Base-by-base conservation (phyloP, 768 basidiomycete species). In the Mycena alexandri region DNA sequence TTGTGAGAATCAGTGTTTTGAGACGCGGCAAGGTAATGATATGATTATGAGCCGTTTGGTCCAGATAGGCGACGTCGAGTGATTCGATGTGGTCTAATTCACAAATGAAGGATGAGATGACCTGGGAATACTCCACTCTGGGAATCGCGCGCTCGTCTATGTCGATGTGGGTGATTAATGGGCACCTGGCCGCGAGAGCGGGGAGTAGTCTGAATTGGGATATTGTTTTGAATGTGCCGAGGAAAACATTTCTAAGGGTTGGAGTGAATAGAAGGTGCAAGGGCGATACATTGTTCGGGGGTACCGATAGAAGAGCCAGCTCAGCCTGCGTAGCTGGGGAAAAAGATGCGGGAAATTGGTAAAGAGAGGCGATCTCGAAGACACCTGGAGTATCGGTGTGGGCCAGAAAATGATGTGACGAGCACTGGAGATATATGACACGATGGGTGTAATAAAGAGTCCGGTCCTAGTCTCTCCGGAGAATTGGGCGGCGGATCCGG, bases 151-250 rank as follows among this genome's bases (percentile, higher is more conserved):
- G 0, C 21, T 50, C 21, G 4, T 25, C 5, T 22, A 60, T 36
- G 11, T 24, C 21, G 17, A 60, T 22, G 24, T 60, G 34, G 8
- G 34, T 60, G 5, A 60, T 5, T 6, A 47, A 11, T 2, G 58
- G 58, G 24, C 58, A 60, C 19, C 22, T 50, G 14, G 19, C 17
- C 6, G 47, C 58, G n/a, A 60, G 47, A 25, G 58, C 8, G 34
- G 58, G 21, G 17, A 60, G 33, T 0, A 60, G n/a, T 22, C 34
- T 47, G 14, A 60, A 12, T 5, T 60, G 47, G 5, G 22, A 11
- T 6, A 38, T 25, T 33, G 58, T 50, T 41, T 46, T 1, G 19
- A 60, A 38, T 4, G 6, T 14, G 36, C 47, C 58, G 2, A 60
- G 33, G 21, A 5, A 5, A 6, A 60, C 14, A 11, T 11, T 2